Conservation (phyloP, 2,329 filamentous ascomycete species). For the Epichloe typhina region DNA sequence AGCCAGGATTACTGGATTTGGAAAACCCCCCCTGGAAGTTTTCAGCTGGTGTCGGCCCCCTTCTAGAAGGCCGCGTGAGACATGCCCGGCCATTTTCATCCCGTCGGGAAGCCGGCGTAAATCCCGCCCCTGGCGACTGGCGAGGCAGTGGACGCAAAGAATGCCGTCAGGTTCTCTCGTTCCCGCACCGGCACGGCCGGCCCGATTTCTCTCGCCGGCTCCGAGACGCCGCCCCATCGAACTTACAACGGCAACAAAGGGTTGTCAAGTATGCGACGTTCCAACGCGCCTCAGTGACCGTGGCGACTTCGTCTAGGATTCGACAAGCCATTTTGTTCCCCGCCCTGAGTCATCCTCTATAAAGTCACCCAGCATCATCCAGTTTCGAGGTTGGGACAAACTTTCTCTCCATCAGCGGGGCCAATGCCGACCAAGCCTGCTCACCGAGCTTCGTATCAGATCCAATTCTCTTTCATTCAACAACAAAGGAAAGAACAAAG, state of each 20-base stretch:
- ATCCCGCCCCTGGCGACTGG: neutral
- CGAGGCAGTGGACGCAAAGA: neutral
- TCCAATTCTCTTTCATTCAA: neutral
- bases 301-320: neutral
- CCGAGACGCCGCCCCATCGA: neutral
- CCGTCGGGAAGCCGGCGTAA: constrained; percentile 3
- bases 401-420: neutral
- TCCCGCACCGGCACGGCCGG: neutral
- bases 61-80: constrained; percentile 9
- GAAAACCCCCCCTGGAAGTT: neutral
- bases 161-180: neutral
- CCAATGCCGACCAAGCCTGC: neutral
- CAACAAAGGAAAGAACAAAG: neutral
- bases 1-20: neutral
- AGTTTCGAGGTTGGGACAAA: neutral
- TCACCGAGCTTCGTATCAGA: neutral
- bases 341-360: neutral
- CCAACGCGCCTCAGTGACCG: neutral
- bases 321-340: neutral
- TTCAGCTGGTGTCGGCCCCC: neutral
- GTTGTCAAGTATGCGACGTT: neutral
- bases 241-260: neutral
- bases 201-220: neutral
- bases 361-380: neutral
- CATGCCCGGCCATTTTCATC: constrained; percentile 2